Percentiles rank a stretch among this genome's conserved stretches.
Conservation (phyloP, 805 yeast genomes). For the Tetrapisispora arboricola region DNA sequence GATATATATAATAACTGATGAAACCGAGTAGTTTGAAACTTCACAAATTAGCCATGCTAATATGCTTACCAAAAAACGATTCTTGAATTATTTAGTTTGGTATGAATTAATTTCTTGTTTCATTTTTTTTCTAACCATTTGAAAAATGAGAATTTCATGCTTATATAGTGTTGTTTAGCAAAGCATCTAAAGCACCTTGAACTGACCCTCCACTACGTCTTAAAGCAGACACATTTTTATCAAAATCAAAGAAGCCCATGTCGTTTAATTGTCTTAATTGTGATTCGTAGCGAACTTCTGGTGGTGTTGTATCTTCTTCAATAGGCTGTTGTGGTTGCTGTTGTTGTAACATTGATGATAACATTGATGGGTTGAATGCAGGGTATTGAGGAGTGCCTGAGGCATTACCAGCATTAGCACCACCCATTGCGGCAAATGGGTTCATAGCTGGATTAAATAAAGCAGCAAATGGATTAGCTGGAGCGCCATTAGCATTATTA, state of each 20-base stretch:
- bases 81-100: no score
- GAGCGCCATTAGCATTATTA: conserved; percentile 12
- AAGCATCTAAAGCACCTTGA: conserved; percentile 89
- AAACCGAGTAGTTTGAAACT: no score
- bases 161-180: conserved; percentile 54
- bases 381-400: conserved; percentile 25
- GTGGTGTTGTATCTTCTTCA: conserved; percentile 53
- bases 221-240: conserved; percentile 80
- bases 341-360: conserved; percentile 37
- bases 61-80: no score
- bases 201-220: conserved; percentile 95
- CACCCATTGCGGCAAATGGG: conserved; percentile 31
- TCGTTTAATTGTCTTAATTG: conserved; percentile 70
- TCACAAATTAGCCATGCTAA: no score
- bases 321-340: conserved; percentile 17
- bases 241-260: conserved; percentile 86
- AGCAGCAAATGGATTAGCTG: conserved; percentile 44
- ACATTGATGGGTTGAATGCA: conserved; percentile 38
- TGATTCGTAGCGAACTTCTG: conserved; percentile 65
- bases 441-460: conserved; percentile 32
- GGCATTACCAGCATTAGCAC: conserved; percentile 11
- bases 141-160: no score
- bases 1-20: no score
- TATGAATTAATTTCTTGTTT: no score
- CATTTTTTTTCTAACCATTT: no score